Base-by-base conservation (phyloP, 2,329 filamentous ascomycete species). In the Ophiostoma triangulosporum region DNA sequence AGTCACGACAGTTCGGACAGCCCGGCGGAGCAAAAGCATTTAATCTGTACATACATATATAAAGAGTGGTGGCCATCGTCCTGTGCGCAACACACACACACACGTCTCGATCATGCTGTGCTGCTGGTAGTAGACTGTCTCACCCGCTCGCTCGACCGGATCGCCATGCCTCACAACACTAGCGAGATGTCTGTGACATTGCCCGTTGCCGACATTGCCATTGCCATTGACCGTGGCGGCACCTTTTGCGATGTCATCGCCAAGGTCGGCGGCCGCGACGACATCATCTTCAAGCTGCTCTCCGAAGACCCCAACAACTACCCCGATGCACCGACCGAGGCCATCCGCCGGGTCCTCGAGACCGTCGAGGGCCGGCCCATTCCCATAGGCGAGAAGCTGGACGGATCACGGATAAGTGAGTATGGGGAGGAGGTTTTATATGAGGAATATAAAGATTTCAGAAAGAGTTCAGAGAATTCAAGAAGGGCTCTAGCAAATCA, bases 271-370 rank as follows among this genome's bases (percentile, higher is more conserved):
- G 65, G 66, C 50, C 64, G 64, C n/a, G 57, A 64, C 38, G 63
- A 63, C 50, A 65, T 66, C 51, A 63, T 58, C 4, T 36, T 85
- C 65, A 85, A 86, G 65, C 71, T 85, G 1, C 73, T 85, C 20
- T 84, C 81, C 0, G 81, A 82, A 59, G 82, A 85, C 60, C 82
- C 81, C 0, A 68, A 71, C 20, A 84, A 85, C 65, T 85, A 86
- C 64, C 69, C 78, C 50, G 82, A 86, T 68, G 82, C 82, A 2
- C 81, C 82, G 0, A 70, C 83, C 15, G 82, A 85, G 69, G 81
- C 80, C 33, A 85, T 85, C 55, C 68, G 53, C 80, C 83, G 66
- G 74, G 73, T 11, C 22, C 51, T 62, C 46, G 60, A 62, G 46
- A 35, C 55, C 22, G 56, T 54, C n/a, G 53, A 0, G 65, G 75